These are phyloP conservation scores for Lachancea kluyveri DNA, from an alignment of 805 yeast species.

Conservation along the genomic window DNA sequence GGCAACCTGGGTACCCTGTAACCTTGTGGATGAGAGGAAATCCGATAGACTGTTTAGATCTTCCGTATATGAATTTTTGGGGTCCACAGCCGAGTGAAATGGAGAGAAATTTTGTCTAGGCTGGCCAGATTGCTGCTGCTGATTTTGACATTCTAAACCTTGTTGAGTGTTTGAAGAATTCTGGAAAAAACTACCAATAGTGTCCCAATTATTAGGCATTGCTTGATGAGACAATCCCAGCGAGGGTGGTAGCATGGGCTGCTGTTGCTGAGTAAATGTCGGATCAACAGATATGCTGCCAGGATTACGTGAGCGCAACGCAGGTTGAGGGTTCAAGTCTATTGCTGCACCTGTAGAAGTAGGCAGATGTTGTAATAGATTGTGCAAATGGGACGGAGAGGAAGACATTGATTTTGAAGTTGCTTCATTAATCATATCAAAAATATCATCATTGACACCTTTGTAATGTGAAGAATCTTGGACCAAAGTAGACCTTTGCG, in stretches of 20 bases:
- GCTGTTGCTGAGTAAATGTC: constrained; percentile 6
- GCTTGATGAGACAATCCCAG: constrained; percentile 2
- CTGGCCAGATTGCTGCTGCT: constrained; percentile 3
- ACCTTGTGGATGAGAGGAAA: constrained; percentile 21
- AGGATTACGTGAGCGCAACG: too few relatives aligned
- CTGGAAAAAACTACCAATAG: constrained; percentile 2
- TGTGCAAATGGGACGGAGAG: constrained; percentile 19
- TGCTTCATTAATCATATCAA: constrained; percentile 24
- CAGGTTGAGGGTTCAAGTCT: too few relatives aligned
- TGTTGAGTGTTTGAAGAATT: constrained; percentile 3
- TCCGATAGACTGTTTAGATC: constrained; percentile 24
- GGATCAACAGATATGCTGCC: too few relatives aligned
- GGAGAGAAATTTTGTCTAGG: constrained; percentile 5
- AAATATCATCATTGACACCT: constrained; percentile 22
- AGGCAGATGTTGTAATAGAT: constrained; percentile 9
- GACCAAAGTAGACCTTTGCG: not conserved
- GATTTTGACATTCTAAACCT: constrained; percentile 1
- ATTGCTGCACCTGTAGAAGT: not conserved
- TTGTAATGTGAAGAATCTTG: constrained; percentile 1
- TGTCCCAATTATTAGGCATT: constrained; percentile 4
- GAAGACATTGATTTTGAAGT: constrained; percentile 18
- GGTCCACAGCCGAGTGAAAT: constrained; percentile 1
- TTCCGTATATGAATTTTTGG: constrained; percentile 18
- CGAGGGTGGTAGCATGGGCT: not conserved
- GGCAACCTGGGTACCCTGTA: constrained; percentile 12